Evolutionary conservation across 306 rosid genomes (phyloP).

Genomic region (Leucaena leucocephala): DNA sequence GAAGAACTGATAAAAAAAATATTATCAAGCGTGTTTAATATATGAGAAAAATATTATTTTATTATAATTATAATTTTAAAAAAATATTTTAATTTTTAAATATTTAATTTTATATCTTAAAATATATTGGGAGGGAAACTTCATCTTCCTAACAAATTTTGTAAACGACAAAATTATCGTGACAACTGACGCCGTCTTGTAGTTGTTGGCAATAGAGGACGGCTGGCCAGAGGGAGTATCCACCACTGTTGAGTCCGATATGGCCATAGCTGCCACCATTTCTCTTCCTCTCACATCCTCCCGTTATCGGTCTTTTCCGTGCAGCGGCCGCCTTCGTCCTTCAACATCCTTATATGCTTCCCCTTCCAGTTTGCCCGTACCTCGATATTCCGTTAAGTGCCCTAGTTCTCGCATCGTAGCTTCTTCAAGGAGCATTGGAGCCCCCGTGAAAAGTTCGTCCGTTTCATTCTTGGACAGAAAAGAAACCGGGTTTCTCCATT

Average conservation of each 20-base stretch:
- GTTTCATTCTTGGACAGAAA: conserved; percentile 57
- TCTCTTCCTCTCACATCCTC: conserved; percentile 54
- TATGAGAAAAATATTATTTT: no score
- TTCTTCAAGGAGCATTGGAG: conserved; percentile 63
- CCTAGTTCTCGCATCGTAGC: conserved; percentile 44
- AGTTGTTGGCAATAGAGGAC: neutral
- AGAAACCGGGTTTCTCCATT: conserved; percentile 64
- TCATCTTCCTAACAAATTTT: no score
- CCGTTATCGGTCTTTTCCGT: conserved; percentile 42
- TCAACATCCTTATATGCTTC: conserved; percentile 14
- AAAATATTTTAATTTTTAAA: no score
- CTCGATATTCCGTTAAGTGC: conserved; percentile 29
- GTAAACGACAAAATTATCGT: no score
- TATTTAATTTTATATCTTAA: no score
- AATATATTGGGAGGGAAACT: no score
- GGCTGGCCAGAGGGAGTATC: neutral
- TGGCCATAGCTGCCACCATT: conserved; percentile 67
- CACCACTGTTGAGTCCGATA: neutral
- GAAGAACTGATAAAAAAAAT: no score
- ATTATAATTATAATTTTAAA: no score
- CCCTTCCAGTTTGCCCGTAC: conserved; percentile 35
- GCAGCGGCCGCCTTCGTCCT: conserved; percentile 31
- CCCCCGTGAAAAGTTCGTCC: conserved; percentile 53
- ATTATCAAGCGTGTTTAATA: no score
- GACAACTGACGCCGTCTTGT: neutral